Evolutionary conservation across 345 rosid species (phyloP), one percentile per base, ranked within the genome.

Genomic region (Hypericum perforatum): DNA sequence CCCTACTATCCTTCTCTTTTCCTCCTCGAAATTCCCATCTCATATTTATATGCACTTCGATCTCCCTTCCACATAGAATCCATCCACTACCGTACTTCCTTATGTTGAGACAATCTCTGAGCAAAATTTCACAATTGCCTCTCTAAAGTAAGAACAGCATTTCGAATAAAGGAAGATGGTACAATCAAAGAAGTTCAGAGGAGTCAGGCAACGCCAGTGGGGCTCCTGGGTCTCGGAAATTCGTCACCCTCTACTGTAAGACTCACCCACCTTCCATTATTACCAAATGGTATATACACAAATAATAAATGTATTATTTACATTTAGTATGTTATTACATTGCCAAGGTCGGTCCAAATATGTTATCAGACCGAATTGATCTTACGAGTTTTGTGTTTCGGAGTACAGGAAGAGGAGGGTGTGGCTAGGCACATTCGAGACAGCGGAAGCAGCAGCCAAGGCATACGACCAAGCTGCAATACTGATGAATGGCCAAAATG

Each of bases 121-220:
- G n/a, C n/a, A n/a, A n/a, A 22, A 22, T 1, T 22, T 22, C 32
- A 1, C 32, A 1, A 22, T 22, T 22, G 32, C 32, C 4, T 22
- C 32, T 22, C 32, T 22, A 22, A 22, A 22, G 32, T 4, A 22
- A 22, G 32, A 22, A 56, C 43, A 53, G 53, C 60, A 54, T 50
- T 15, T 13, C 29, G 12, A 49, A 44, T 9, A 22, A 7, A 42
- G 15, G 49, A 49, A 29, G 22, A 84, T 85, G 94, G 86, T 76
- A 74, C 79, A 76, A 59, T 52, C 84, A 40, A 85, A 65, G 81
- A 85, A 82, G 56, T 85, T 71, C 86, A 76, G 94, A 71, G 94
- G 89, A 37, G 94, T 85, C 52, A 79, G 94, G 65, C 89, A 85
- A 54, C 86, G 94, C 66, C 89, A 82, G 79, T 85, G 94, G 94